Percentiles rank a stretch among this genome's conserved stretches.
Evolutionary conservation across 164 flowering plant species (phyloP).

Genomic region (Buxus sempervirens): DNA sequence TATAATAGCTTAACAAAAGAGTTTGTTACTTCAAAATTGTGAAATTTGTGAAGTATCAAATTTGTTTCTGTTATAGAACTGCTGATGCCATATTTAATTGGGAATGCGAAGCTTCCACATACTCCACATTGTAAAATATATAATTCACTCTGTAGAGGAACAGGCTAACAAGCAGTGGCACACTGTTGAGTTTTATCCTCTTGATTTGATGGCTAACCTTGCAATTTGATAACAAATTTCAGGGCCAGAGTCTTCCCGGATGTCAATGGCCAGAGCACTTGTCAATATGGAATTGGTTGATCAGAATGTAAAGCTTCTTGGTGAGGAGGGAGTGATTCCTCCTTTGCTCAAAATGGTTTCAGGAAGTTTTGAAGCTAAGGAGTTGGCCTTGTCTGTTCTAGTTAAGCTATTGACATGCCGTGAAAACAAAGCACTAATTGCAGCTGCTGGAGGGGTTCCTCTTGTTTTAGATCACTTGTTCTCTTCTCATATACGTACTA

Average conservation of each 20-base stretch:
- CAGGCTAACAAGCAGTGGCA: neutral
- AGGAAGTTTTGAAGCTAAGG: slow-evolving; percentile 41
- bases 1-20: no score
- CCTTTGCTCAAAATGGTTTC: slow-evolving; percentile 58
- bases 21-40: no score
- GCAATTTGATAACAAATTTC: slow-evolving; percentile 16
- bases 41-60: no score
- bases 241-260: slow-evolving; percentile 50
- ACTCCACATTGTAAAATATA: no score
- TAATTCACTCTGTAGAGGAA: neutral
- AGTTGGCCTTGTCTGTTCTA: slow-evolving; percentile 41
- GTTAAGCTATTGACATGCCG: slow-evolving; percentile 42
- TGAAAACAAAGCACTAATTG: slow-evolving; percentile 46
- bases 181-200: slow-evolving; percentile 3
- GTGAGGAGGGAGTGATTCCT: slow-evolving; percentile 57
- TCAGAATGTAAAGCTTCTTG: slow-evolving; percentile 43
- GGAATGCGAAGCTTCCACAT: no score
- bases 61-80: no score
- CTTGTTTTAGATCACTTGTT: slow-evolving; percentile 35
- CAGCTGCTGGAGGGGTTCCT: slow-evolving; percentile 56
- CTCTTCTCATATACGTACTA: slow-evolving; percentile 32
- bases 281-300: slow-evolving; percentile 46
- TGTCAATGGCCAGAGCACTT: slow-evolving; percentile 39
- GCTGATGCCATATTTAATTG: no score
- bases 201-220: slow-evolving; percentile 1